Percentiles rank a stretch among this genome's conserved stretches.
phyloP scores from a whole-genome alignment of 257 asterid species.

The Solanum ahanhuiri region DNA sequence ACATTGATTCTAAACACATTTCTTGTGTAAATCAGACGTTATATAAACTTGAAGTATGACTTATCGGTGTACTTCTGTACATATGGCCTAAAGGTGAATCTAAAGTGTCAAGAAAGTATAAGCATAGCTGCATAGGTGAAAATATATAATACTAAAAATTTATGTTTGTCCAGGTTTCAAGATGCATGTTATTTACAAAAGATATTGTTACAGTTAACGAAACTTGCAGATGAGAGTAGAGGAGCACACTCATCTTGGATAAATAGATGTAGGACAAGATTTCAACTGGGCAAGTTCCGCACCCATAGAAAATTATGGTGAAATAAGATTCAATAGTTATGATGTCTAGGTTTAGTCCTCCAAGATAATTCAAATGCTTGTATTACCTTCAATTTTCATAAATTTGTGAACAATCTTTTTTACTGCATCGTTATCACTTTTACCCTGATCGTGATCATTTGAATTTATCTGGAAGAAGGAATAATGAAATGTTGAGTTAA shows the following conservation, averaged over 20 bases:
- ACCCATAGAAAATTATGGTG: background rate
- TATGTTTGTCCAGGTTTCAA: background rate
- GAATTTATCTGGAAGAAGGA: constrained; percentile 26
- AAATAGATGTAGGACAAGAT: background rate
- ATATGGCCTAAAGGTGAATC: background rate
- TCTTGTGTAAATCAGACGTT: background rate
- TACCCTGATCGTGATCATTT: constrained; percentile 24
- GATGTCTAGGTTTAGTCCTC: background rate
- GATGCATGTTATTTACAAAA: background rate
- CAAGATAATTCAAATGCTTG: background rate
- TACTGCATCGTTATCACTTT: constrained; percentile 35
- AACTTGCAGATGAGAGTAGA: background rate
- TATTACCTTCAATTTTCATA: constrained; percentile 82
- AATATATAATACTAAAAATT: background rate
- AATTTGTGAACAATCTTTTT: constrained; percentile 56
- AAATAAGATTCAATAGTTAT: background rate
- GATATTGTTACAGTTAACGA: background rate
- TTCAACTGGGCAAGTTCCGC: background rate
- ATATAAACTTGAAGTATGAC: background rate
- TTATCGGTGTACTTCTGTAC: background rate
- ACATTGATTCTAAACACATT: background rate
- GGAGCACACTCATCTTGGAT: background rate
- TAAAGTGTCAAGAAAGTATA: background rate
- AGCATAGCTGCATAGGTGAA: background rate
- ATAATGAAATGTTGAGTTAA: background rate